Percentiles rank a stretch among this genome's conserved stretches.
Conservation (phyloP, 352 stramenopile species). For the Globisporangium megalacanthum region DNA sequence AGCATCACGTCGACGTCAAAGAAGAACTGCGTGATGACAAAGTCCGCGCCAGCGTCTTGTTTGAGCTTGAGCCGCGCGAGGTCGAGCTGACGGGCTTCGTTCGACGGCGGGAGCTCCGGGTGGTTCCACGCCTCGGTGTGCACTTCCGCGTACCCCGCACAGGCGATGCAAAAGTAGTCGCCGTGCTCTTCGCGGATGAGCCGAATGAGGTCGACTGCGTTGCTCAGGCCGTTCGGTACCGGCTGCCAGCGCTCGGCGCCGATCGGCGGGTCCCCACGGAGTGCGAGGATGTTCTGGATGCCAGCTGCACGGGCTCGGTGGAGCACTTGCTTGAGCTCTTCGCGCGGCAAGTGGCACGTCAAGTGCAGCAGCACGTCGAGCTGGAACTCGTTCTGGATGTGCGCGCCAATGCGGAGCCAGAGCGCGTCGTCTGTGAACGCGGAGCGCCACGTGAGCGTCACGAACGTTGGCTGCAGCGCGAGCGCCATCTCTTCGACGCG, state of each 20-base stretch:
- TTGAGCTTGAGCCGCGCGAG: slow-evolving; percentile 98
- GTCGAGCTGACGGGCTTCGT: slow-evolving; percentile 79
- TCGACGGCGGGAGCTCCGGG: slow-evolving; percentile 71
- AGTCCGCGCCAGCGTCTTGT: slow-evolving; percentile 95
- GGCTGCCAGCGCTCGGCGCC: slow-evolving; percentile 84
- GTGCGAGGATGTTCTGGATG: slow-evolving; percentile 98
- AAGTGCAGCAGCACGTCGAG: slow-evolving; percentile 79
- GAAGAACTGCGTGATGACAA: slow-evolving; percentile 99
- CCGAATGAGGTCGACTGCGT: slow-evolving; percentile 94
- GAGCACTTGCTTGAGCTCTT: slow-evolving; percentile 60
- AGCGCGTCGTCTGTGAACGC: slow-evolving; percentile 86
- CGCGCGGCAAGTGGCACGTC: slow-evolving; percentile 68
- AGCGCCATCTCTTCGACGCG: slow-evolving; percentile 86
- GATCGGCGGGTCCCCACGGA: slow-evolving; percentile 95
- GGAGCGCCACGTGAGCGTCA: slow-evolving; percentile 88
- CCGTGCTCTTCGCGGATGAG: slow-evolving; percentile 96
- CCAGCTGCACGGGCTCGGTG: slow-evolving; percentile 65
- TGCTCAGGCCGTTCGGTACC: slow-evolving; percentile 88
- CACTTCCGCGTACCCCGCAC: slow-evolving; percentile 96
- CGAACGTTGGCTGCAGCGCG: slow-evolving; percentile 79
- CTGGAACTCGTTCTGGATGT: slow-evolving; percentile 85
- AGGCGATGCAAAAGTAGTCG: slow-evolving; percentile 96
- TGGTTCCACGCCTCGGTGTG: slow-evolving; percentile 85
- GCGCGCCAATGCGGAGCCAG: slow-evolving; percentile 86
- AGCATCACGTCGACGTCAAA: slow-evolving; percentile 97